A percentile compares a stretch with the other conserved stretches of the same genome.
phyloP scores from a whole-genome alignment of 441 rosid genomes.

The Bocquillonia castaneifolia region DNA sequence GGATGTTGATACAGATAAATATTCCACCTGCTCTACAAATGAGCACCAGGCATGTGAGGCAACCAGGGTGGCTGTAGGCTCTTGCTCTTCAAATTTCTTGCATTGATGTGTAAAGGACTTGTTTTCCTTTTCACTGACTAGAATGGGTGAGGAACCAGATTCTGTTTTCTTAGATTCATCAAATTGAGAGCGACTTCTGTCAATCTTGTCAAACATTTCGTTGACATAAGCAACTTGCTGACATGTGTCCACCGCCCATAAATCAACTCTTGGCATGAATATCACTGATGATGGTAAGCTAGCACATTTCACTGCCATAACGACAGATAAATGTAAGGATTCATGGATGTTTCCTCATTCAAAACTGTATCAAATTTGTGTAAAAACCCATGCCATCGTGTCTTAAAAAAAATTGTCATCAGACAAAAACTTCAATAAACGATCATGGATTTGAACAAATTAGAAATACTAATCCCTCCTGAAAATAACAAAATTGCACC shows the following conservation, averaged over 20 bases:
- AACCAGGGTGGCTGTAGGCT: constrained; percentile 28
- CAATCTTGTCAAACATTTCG: too few relatives aligned
- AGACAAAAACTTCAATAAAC: background rate
- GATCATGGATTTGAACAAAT: background rate
- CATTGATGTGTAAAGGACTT: constrained; percentile 22
- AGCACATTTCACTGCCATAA: constrained; percentile 80
- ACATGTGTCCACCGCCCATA: constrained; percentile 77
- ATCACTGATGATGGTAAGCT: constrained; percentile 55
- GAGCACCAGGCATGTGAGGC: constrained; percentile 75
- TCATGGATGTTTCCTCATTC: constrained; percentile 7
- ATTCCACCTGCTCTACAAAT: constrained; percentile 86
- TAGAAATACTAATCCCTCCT: background rate
- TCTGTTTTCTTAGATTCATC: constrained; percentile 27
- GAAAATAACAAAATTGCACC: background rate
- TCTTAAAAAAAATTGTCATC: background rate
- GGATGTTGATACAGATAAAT: constrained; percentile 65
- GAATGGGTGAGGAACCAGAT: constrained; percentile 24
- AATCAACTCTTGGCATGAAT: constrained; percentile 91
- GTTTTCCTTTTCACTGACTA: constrained; percentile 21
- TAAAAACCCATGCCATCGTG: background rate
- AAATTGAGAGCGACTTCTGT: too few relatives aligned
- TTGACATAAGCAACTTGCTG: constrained; percentile 24
- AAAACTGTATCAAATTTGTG: background rate
- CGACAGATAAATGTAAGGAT: constrained; percentile 29
- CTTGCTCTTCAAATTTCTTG: constrained; percentile 28